Base-by-base conservation (phyloP, 148 eudicot species). In the Arbutus unedo region DNA sequence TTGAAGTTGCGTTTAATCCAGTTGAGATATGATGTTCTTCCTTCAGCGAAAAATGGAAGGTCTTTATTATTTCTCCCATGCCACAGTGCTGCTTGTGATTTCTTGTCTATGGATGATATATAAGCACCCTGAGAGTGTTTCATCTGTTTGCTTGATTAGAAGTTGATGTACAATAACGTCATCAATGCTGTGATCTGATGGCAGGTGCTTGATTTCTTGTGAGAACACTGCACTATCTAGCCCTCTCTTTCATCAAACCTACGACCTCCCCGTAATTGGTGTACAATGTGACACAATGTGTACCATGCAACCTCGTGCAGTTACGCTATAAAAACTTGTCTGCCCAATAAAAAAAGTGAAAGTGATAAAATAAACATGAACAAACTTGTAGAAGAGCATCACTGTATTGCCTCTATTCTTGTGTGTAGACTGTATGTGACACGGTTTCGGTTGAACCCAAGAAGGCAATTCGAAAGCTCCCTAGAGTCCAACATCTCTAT, bases 401-500 rank as follows among this genome's bases (percentile, higher is more conserved):
- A 31, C 19, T 47, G 2, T 23, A 49, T 45, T 73, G 54, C 59
- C 15, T 68, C 49, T 1, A 47, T 75, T 75, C 54, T 74, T n/a
- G 14, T 64, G 81, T 77, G 68, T 83, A 96, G 99, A 91, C 85
- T 87, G 93, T 91, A 14, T 94, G 99, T 79, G 56, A 85, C 47
- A 79, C 84, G 82, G 97, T 93, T 74, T 62, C 84, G 18, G 90
- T 93, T 71, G 91, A 94, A 86, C 98, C 99, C 47, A 85, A 89
- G 79, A 94, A 94, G 89, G 93, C 93, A 77, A 85, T 97, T 51
- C 84, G 97, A 82, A 97, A 97, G 86, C 97, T 97, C 67, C 89
- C 93, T 51, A 91, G 99, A 90, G 95, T 97, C 80, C 98, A 94
- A 82, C 99, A 97, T 90, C 89, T 97, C 80, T 92, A 92, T 85